phyloP scores from a whole-genome alignment of 768 basidiomycete genomes.

The Gloeophyllum trabeum region DNA sequence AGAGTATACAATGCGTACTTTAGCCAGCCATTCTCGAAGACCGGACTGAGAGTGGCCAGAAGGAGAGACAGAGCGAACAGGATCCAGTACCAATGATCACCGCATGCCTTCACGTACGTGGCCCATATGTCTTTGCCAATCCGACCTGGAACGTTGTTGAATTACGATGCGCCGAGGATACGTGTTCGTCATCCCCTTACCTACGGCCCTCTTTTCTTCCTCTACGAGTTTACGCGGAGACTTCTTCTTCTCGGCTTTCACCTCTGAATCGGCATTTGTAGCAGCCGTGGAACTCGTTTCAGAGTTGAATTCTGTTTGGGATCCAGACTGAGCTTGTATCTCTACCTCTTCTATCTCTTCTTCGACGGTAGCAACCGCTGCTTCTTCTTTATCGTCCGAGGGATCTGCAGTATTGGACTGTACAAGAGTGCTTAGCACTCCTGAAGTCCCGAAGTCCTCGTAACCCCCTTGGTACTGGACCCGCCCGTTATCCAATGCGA shows the following conservation, averaged over 20 bases:
- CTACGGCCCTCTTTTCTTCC: conserved; percentile 39
- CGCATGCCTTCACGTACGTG: conserved; percentile 29
- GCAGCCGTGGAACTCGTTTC: conserved; percentile 35
- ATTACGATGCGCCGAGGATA: no score
- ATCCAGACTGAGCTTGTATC: conserved; percentile 23
- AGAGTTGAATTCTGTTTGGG: conserved; percentile 19
- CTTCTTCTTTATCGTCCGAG: conserved; percentile 33
- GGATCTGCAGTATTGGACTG: conserved; percentile 36
- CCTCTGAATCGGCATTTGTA: conserved; percentile 21
- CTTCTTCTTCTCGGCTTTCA: conserved; percentile 30
- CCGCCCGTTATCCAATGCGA: conserved; percentile 76
- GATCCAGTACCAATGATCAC: conserved; percentile 26
- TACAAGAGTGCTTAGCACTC: conserved; percentile 53
- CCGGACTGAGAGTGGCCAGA: conserved; percentile 28
- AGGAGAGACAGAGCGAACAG: conserved; percentile 22
- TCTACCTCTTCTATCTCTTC: conserved; percentile 8
- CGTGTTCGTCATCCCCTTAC: conserved; percentile 26
- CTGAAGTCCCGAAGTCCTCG: conserved; percentile 55
- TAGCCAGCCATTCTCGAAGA: conserved; percentile 38
- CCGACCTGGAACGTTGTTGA: conserved; percentile 11
- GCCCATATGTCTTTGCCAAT: conserved; percentile 26
- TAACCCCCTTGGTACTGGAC: conserved; percentile 62
- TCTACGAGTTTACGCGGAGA: conserved; percentile 75
- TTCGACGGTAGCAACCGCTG: conserved; percentile 22
- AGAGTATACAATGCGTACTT: conserved; percentile 8